Evolutionary conservation across 352 stramenopile genomes (phyloP).

Genomic region (Pythium dissotocum): DNA sequence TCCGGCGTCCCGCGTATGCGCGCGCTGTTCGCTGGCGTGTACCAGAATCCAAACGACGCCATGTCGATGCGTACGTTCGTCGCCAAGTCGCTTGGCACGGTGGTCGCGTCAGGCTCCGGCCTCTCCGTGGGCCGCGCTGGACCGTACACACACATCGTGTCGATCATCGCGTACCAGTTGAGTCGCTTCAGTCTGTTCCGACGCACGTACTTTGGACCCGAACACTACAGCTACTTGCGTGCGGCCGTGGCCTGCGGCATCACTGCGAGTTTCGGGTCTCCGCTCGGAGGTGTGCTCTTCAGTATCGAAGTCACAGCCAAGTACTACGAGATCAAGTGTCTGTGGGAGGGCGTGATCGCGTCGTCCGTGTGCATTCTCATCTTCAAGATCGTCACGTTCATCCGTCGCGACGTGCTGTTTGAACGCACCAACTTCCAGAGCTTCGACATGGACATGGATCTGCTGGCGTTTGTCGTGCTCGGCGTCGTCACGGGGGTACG

Average conservation of each 20-base stretch:
- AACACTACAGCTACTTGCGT: slow-evolving; percentile 73
- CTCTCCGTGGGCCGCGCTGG: slow-evolving; percentile 70
- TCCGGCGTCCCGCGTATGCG: slow-evolving; percentile 80
- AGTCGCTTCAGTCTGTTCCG: slow-evolving; percentile 68
- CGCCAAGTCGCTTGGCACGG: slow-evolving; percentile 65
- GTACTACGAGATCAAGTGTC: slow-evolving; percentile 85
- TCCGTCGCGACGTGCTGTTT: slow-evolving; percentile 74
- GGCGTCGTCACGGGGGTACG: slow-evolving; percentile 69
- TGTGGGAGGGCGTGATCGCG: slow-evolving; percentile 84
- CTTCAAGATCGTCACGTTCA: slow-evolving; percentile 75
- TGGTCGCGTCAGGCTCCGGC: slow-evolving; percentile 62
- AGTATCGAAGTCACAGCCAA: slow-evolving; percentile 86
- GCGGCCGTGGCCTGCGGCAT: slow-evolving; percentile 72
- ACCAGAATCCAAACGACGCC: slow-evolving; percentile 67
- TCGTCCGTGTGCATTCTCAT: slow-evolving; percentile 79
- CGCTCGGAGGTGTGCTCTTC: slow-evolving; percentile 76
- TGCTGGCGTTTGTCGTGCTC: slow-evolving; percentile 72
- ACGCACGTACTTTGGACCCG: slow-evolving; percentile 59
- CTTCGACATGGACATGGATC: slow-evolving; percentile 80
- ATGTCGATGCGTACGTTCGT: slow-evolving; percentile 67
- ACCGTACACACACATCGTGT: slow-evolving; percentile 76
- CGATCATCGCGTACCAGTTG: slow-evolving; percentile 74
- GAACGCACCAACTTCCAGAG: slow-evolving; percentile 73
- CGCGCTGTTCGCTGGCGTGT: slow-evolving; percentile 69
- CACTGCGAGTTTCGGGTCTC: slow-evolving; percentile 80